These are phyloP conservation scores for Cardamine resedifolia DNA, from an alignment of 345 rosid genomes.

Conservation along the genomic window DNA sequence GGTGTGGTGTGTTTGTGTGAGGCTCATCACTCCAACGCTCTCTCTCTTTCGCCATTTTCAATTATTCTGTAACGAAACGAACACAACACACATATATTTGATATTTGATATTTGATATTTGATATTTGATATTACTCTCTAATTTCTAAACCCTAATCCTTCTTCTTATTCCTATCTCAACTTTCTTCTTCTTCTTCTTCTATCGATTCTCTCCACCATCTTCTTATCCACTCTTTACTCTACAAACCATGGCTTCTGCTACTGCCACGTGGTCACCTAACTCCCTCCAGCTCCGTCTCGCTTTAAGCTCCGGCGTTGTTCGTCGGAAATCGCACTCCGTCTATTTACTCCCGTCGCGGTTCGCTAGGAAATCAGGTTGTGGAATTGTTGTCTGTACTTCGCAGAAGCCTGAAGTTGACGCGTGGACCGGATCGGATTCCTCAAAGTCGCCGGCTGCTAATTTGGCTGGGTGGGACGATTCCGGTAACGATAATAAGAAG, in stretches of 20 bases:
- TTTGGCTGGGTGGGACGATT: slow-evolving; percentile 73
- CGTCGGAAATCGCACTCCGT: slow-evolving; percentile 31
- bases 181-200: background rate
- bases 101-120: too few species aligned
- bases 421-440: slow-evolving; percentile 45
- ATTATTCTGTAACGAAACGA: slow-evolving; percentile 1
- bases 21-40: slow-evolving; percentile 20
- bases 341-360: slow-evolving; percentile 33
- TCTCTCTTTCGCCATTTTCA: background rate
- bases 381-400: slow-evolving; percentile 41
- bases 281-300: slow-evolving; percentile 88
- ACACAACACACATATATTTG: background rate
- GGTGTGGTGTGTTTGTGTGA: slow-evolving; percentile 28
- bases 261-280: slow-evolving; percentile 58
- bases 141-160: slow-evolving; percentile 29
- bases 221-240: slow-evolving; percentile 27
- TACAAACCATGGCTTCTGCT: slow-evolving; percentile 47
- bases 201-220: slow-evolving; percentile 1
- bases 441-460: slow-evolving; percentile 35
- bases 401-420: slow-evolving; percentile 32
- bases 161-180: background rate
- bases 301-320: slow-evolving; percentile 42
- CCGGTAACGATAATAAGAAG: slow-evolving; percentile 41
- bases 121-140: background rate
- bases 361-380: slow-evolving; percentile 37